Conservation (phyloP, 1,139 yeast species). For the Taphrina deformans region DNA sequence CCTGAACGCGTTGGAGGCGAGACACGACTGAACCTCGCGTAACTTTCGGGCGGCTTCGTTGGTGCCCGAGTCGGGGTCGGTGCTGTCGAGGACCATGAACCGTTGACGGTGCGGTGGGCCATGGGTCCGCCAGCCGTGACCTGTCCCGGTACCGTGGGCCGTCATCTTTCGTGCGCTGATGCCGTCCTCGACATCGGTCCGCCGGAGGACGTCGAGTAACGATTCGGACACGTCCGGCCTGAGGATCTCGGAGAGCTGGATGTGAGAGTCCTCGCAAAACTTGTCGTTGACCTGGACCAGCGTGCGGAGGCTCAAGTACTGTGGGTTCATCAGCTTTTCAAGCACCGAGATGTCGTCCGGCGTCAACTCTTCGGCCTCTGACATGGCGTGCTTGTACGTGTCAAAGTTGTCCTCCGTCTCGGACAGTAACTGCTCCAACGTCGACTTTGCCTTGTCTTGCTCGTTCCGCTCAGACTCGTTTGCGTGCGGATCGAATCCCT, state of each 20-base stretch:
- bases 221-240: background rate
- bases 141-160: slow-evolving; percentile 55
- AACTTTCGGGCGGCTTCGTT: background rate
- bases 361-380: slow-evolving; percentile 49
- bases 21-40: background rate
- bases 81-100: slow-evolving; percentile 57
- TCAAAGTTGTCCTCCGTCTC: slow-evolving; percentile 15
- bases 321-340: slow-evolving; percentile 48
- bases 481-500: slow-evolving; percentile 58
- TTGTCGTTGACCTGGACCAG: slow-evolving; percentile 53
- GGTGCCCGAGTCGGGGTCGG: background rate
- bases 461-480: slow-evolving; percentile 32
- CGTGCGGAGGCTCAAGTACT: slow-evolving; percentile 60
- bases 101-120: slow-evolving; percentile 93
- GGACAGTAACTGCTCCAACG: slow-evolving; percentile 32
- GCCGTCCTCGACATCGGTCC: slow-evolving; percentile 45
- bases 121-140: slow-evolving; percentile 81
- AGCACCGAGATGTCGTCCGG: slow-evolving; percentile 43
- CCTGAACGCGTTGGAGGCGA: slow-evolving; percentile 57
- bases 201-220: background rate
- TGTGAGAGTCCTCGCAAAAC: slow-evolving; percentile 46
- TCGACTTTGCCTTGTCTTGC: slow-evolving; percentile 35
- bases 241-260: slow-evolving; percentile 13
- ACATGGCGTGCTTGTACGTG: slow-evolving; percentile 61
- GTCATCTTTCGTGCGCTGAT: slow-evolving; percentile 46